Evolutionary conservation across 129 eudicot genomes (phyloP), one percentile per base, ranked within the genome.

Genomic region (Centrapalus pauciflorus): DNA sequence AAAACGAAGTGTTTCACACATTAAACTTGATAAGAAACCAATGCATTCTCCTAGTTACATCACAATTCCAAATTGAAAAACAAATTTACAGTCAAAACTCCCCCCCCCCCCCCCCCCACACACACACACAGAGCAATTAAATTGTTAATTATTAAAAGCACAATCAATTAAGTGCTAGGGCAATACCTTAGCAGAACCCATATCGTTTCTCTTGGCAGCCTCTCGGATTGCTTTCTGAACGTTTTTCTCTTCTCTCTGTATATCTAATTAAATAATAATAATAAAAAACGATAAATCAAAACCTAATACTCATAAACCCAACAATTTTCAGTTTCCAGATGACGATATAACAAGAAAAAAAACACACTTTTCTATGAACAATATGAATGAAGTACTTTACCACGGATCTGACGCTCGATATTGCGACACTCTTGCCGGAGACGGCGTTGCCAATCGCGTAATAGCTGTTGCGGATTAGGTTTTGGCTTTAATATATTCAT

Each of bases 401-500:
- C 96, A 76, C 98, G 83, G 66, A 88, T 88, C 76, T 93, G 99
- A 57, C 96, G 99, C 34, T 89, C 99, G 78, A 93, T 80, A 59
- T 82, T 86, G 48, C 95, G 99, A 59, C 86, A 84, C 71, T 93
- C 99, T 74, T 90, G 95, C 1, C 96, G 96, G 65, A 93, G 95
- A 32, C 86, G 86, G 20, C 96, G 87, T 75, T 93, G 99, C 99
- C 96, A 93, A 67, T 93, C 99, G 75, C 95, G 81, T 69, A 93
- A 67, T 10, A 81, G 66, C 28, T 84, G 89, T 61, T 93, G 96
- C 0, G 96, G 96, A 61, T 84, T 87, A 19, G 96, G 95, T 76
- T 93, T 93, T 33, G 96, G 98, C 67, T 77, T 84, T 80, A 93
- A 55, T 46, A 86, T 69, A 77, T 70, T 89, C 84, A 55, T 86